Conservation (phyloP, 768 basidiomycete species). For the Mycena metata region DNA sequence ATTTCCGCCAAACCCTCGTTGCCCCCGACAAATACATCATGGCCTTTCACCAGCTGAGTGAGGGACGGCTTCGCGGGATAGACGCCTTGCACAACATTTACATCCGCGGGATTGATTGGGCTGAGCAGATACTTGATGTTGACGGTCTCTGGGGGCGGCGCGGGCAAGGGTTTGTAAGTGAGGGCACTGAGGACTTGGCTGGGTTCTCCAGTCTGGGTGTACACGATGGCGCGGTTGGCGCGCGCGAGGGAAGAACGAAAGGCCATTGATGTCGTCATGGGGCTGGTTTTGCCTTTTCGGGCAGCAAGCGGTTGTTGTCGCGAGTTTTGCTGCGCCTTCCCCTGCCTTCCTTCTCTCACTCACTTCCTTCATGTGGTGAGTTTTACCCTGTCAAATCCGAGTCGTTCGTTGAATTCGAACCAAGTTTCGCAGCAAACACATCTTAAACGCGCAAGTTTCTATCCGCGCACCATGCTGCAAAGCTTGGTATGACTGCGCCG, state of each 20-base stretch:
- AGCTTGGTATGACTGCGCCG: slow-evolving; percentile 80
- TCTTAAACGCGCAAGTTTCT: slow-evolving; percentile 54
- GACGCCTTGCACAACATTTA: slow-evolving; percentile 87
- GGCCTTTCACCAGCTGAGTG: slow-evolving; percentile 48
- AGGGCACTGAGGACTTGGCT: slow-evolving; percentile 67
- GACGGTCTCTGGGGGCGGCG: slow-evolving; percentile 67
- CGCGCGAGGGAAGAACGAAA: slow-evolving; percentile 42
- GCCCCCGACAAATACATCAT: slow-evolving; percentile 70
- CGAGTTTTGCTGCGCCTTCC: no score
- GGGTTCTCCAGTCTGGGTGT: slow-evolving; percentile 72
- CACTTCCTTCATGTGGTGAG: slow-evolving; percentile 38
- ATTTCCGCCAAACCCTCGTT: slow-evolving; percentile 85
- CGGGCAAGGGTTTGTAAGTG: slow-evolving; percentile 64
- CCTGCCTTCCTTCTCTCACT: no score
- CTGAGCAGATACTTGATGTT: slow-evolving; percentile 79
- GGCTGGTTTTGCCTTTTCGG: no score
- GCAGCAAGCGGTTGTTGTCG: no score
- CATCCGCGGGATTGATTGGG: slow-evolving; percentile 86
- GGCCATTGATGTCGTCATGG: slow-evolving; percentile 15
- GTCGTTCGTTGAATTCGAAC: slow-evolving; percentile 32
- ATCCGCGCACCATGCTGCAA: slow-evolving; percentile 98
- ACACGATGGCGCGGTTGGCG: slow-evolving; percentile 74
- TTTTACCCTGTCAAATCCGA: background rate
- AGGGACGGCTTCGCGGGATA: slow-evolving; percentile 77
- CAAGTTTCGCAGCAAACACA: slow-evolving; percentile 47